Evolutionary conservation across 2,329 filamentous ascomycete species (phyloP), one percentile per base, ranked within the genome.

Genomic region (Kalmusia sp.): DNA sequence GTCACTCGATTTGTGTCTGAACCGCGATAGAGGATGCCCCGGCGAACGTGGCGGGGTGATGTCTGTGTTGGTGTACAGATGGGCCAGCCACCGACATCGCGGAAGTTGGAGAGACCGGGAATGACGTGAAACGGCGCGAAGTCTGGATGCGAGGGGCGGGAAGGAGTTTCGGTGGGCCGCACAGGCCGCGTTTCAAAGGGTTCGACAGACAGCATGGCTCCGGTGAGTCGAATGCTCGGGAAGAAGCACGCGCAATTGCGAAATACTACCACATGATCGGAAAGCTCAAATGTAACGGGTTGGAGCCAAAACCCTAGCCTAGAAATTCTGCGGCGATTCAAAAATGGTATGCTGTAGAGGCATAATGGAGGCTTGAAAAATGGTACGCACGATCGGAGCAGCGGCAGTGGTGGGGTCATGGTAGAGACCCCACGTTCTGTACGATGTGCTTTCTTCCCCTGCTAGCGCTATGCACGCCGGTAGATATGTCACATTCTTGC

Each of bases 1-100:
- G 51, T 55, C 17, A 67, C 59, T 21, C 51, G 53, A n/a, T 52
- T 61, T 2, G 87, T 85, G 62, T 90, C 87, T 3, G 86, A 88
- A 35, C 86, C 86, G 46, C 90, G 86, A 73, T 84, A 92, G 51
- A 89, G 73, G 28, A 86, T 65, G 47, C 80, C 79, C 27, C 73
- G 75, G 34, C 81, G 80, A 56, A 89, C 65, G 55, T 64, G 19
- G 12, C 25, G 44, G 5, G 47, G 24, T 3, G 28, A 35, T 8
- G 14, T 8, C 15, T 25, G 38, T 31, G 39, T 38, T 6, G 61
- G 51, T 12, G 43, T 31, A 22, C 28, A 11, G 28, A 61, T 61
- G 15, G 64, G 60, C 61, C 61, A 67, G 51, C 61, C 57, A 57
- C 63, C 61, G 47, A 71, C 64, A 55, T 72, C 68, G 56, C 69